Percentiles rank a stretch among this genome's conserved stretches.
Conservation (phyloP, 2,329 filamentous ascomycete genomes). For the Botrytis paeoniae region DNA sequence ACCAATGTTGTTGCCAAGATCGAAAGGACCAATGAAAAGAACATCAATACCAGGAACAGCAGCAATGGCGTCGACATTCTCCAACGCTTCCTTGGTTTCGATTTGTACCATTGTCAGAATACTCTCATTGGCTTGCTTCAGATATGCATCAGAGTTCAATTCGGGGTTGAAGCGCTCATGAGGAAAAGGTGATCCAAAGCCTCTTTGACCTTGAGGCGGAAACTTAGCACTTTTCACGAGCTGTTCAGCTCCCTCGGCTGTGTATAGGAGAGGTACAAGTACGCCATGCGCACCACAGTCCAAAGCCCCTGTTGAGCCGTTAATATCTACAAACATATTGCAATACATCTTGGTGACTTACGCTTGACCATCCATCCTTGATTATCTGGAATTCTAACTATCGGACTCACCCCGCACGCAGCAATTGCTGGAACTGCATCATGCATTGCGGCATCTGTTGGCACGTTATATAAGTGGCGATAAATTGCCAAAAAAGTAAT, state of each 20-base stretch:
- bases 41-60: conserved; percentile 58
- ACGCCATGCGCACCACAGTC: conserved; percentile 58
- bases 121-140: conserved; percentile 54
- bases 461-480: background rate
- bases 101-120: conserved; percentile 66
- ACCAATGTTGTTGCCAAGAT: conserved; percentile 61
- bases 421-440: conserved; percentile 56
- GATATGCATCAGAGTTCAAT: conserved; percentile 53
- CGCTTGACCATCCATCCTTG: conserved; percentile 55
- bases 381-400: conserved; percentile 57
- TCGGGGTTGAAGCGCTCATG: conserved; percentile 48
- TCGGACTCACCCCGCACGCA: conserved; percentile 52
- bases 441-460: conserved; percentile 53
- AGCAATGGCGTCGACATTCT: conserved; percentile 59
- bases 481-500: background rate
- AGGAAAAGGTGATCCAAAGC: conserved; percentile 55
- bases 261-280: conserved; percentile 53
- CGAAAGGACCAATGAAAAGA: conserved; percentile 64
- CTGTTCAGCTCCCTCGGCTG: conserved; percentile 49
- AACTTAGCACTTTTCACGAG: conserved; percentile 55
- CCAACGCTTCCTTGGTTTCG: conserved; percentile 61
- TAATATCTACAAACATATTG: conserved; percentile 19
- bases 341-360: conserved; percentile 40
- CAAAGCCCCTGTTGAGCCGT: conserved; percentile 46
- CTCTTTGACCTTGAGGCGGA: conserved; percentile 52